Percentiles rank a stretch among this genome's conserved stretches.
phyloP scores from a whole-genome alignment of 75 land plant species.

The Sequoia sempervirens region DNA sequence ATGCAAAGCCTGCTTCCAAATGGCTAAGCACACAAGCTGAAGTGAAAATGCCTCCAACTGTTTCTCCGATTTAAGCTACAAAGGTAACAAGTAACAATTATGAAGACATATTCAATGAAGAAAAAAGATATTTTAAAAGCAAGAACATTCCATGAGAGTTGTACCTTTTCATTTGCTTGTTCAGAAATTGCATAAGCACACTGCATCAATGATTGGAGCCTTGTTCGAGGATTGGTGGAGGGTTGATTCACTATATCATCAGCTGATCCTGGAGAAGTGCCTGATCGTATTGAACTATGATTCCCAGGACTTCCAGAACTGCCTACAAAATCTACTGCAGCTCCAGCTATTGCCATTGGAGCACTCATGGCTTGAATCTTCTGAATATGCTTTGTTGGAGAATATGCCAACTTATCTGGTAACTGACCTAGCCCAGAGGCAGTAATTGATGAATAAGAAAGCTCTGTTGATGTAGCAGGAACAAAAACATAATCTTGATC shows the following conservation, averaged over 20 bases:
- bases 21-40: slow-evolving; percentile 83
- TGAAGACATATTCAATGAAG: background rate
- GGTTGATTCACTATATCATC: slow-evolving; percentile 69
- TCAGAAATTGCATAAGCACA: slow-evolving; percentile 73
- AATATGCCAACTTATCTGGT: slow-evolving; percentile 32
- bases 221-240: slow-evolving; percentile 49
- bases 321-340: slow-evolving; percentile 2
- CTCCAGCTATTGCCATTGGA: slow-evolving; percentile 54
- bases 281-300: slow-evolving; percentile 51
- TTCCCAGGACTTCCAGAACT: slow-evolving; percentile 47
- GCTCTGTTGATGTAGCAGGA: slow-evolving; percentile 55
- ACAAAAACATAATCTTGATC: slow-evolving; percentile 95
- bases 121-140: background rate
- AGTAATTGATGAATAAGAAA: slow-evolving; percentile 46
- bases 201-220: slow-evolving; percentile 69
- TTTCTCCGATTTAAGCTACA: slow-evolving; percentile 47
- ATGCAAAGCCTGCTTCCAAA: slow-evolving; percentile 93
- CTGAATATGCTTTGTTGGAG: slow-evolving; percentile 16
- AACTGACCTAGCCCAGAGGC: slow-evolving; percentile 34
- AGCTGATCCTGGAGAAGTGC: slow-evolving; percentile 52
- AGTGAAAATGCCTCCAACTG: slow-evolving; percentile 78
- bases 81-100: background rate
- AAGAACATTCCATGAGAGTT: background rate
- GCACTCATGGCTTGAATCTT: slow-evolving; percentile 23
- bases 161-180: slow-evolving; percentile 78